phyloP scores from a whole-genome alignment of 768 basidiomycete species.

The Paxillus involutus region DNA sequence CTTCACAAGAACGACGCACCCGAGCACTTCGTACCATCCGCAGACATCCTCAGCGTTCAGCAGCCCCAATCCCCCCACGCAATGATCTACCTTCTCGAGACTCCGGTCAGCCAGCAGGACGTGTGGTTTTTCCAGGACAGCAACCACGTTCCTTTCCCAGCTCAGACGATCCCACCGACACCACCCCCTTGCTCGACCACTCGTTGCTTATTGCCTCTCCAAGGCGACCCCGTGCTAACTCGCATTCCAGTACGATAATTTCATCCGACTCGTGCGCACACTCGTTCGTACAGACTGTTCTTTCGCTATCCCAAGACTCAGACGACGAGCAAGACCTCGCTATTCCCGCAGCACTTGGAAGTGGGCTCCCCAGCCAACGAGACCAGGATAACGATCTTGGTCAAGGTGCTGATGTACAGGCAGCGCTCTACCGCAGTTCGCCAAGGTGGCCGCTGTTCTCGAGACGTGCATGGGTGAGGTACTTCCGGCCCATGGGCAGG shows the following conservation, averaged over 20 bases:
- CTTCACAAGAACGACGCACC: slow-evolving; percentile 45
- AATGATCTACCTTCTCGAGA: slow-evolving; percentile 33
- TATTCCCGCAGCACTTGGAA: slow-evolving; percentile 18
- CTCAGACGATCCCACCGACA: slow-evolving; percentile 40
- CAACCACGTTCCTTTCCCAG: slow-evolving; percentile 24
- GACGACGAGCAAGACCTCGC: slow-evolving; percentile 42
- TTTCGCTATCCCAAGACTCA: slow-evolving; percentile 66
- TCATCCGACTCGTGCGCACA: slow-evolving; percentile 53
- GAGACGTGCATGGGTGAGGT: slow-evolving; percentile 45
- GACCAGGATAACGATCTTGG: slow-evolving; percentile 5
- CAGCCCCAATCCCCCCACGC: slow-evolving; percentile 29
- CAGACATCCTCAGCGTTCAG: slow-evolving; percentile 30
- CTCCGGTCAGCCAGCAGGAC: slow-evolving; percentile 36
- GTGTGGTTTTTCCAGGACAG: slow-evolving; percentile 16
- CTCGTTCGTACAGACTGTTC: slow-evolving; percentile 65
- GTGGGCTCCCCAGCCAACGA: slow-evolving; percentile 23
- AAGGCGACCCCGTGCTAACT: slow-evolving; percentile 53
- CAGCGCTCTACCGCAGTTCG: neutral
- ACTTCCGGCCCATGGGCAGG: slow-evolving; percentile 62
- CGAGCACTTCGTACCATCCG: slow-evolving; percentile 32
- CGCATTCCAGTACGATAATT: slow-evolving; percentile 51
- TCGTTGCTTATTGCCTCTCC: slow-evolving; percentile 21
- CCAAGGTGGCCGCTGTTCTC: slow-evolving; percentile 23
- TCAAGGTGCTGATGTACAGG: slow-evolving; percentile 1
- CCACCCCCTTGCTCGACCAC: slow-evolving; percentile 45